Evolutionary conservation across 768 basidiomycete genomes (phyloP).

Genomic region (Vararia minispora): DNA sequence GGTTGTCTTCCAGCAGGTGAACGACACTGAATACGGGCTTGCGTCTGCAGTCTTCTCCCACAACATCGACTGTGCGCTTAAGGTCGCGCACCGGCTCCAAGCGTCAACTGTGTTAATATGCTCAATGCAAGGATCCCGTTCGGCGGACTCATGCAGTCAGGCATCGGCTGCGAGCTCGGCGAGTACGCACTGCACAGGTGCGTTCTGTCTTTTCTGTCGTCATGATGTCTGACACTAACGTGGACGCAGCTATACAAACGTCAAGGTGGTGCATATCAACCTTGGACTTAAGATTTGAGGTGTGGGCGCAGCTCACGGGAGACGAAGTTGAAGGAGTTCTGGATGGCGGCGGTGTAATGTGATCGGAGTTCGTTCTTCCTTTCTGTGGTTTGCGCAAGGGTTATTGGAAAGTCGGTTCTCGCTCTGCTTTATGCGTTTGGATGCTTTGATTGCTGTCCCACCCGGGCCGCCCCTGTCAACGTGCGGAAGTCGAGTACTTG

Average conservation of each 20-base stretch:
- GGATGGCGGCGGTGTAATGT: too few relatives aligned
- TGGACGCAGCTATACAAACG: conserved; percentile 42
- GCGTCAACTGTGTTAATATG: conserved; percentile 39
- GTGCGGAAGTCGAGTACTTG: too few relatives aligned
- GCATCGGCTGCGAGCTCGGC: conserved; percentile 57
- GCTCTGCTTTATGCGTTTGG: too few relatives aligned
- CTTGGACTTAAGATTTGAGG: conserved; percentile 23
- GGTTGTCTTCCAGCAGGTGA: conserved; percentile 60
- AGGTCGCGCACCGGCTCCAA: conserved; percentile 59
- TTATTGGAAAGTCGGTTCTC: too few relatives aligned
- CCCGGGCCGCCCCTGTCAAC: too few relatives aligned
- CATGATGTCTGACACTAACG: too few relatives aligned
- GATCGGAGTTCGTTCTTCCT: too few relatives aligned
- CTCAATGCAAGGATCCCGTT: conserved; percentile 45
- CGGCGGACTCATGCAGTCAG: conserved; percentile 64
- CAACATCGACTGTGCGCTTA: conserved; percentile 63
- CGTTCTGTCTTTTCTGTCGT: conserved; percentile 5
- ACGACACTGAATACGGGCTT: conserved; percentile 78
- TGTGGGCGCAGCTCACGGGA: too few relatives aligned
- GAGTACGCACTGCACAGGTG: conserved; percentile 36
- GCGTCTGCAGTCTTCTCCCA: conserved; percentile 79
- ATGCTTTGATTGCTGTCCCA: too few relatives aligned
- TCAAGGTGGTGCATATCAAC: conserved; percentile 53
- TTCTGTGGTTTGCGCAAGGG: too few relatives aligned
- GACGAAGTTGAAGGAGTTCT: too few relatives aligned